These are phyloP conservation scores for Hygrophila difformis DNA, from an alignment of 257 asterid species.

Conservation along the genomic window DNA sequence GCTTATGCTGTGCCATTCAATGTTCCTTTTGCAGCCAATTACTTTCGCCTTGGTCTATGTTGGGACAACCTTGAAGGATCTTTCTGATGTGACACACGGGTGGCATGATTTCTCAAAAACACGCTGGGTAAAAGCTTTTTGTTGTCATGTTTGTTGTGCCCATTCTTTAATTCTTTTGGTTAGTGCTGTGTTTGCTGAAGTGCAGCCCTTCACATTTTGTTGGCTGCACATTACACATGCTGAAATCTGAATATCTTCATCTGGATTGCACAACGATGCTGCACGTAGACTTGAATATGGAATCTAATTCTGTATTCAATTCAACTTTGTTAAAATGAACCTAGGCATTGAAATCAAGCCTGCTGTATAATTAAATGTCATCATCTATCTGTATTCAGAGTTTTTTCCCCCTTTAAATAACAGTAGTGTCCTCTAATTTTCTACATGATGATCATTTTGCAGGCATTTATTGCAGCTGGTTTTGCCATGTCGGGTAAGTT, in stretches of 20 bases:
- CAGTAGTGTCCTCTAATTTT: no score
- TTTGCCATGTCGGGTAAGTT: slow-evolving; percentile 78
- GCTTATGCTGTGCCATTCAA: slow-evolving; percentile 6
- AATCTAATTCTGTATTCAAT: slow-evolving; percentile 1
- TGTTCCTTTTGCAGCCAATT: slow-evolving; percentile 62
- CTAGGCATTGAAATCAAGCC: neutral
- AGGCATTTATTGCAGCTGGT: slow-evolving; percentile 71
- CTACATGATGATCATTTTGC: no score
- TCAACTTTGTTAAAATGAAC: neutral
- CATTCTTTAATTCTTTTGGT: neutral
- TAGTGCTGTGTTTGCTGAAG: neutral
- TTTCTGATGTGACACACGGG: slow-evolving; percentile 96
- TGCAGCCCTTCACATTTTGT: neutral
- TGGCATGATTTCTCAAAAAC: slow-evolving; percentile 84
- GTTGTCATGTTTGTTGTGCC: neutral
- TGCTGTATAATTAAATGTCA: neutral
- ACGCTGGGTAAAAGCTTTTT: slow-evolving; percentile 60
- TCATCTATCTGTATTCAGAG: no score
- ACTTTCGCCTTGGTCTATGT: slow-evolving; percentile 90
- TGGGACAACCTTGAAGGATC: slow-evolving; percentile 95
- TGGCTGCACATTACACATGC: no score
- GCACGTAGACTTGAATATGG: slow-evolving; percentile 11
- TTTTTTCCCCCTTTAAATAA: no score
- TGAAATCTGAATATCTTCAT: no score
- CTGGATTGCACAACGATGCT: neutral